These are phyloP conservation scores for Talaromyces marneffei DNA, from an alignment of 2,329 filamentous ascomycete genomes.

Conservation along the genomic window DNA sequence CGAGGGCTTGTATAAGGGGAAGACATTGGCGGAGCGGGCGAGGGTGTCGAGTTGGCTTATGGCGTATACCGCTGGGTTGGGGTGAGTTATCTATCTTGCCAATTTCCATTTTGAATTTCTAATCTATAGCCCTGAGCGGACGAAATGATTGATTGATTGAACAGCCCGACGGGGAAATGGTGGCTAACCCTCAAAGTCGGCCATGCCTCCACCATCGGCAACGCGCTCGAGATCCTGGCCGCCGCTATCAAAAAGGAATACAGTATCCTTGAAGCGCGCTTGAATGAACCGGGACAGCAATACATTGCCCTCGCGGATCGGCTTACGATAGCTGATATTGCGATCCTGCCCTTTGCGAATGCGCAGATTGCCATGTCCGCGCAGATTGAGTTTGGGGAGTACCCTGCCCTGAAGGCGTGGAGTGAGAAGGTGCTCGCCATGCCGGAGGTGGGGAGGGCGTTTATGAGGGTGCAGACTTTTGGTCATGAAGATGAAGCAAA, in stretches of 20 bases:
- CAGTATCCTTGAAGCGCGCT: not conserved
- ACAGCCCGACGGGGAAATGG: not conserved
- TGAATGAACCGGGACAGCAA: not conserved
- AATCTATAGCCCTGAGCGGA: no score
- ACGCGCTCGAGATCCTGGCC: not conserved
- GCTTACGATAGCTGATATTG: not conserved
- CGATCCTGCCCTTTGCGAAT: not conserved
- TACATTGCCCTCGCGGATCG: not conserved
- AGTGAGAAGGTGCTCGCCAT: not conserved
- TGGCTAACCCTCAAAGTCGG: not conserved
- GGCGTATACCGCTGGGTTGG: not conserved
- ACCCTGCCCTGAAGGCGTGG: not conserved
- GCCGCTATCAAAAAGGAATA: not conserved
- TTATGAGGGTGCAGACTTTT: not conserved
- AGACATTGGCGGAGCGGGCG: not conserved
- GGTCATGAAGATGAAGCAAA: not conserved
- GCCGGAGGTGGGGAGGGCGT: not conserved
- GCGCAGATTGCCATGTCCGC: no score
- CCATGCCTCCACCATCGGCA: not conserved
- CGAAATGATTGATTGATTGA: no score
- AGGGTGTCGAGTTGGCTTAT: not conserved
- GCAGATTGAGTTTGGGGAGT: not conserved
- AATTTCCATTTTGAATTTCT: no score
- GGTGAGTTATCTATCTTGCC: no score
- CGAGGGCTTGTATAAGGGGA: not conserved